Conservation (phyloP, 805 yeast genomes). For the Cyberlindnera saturnus region DNA sequence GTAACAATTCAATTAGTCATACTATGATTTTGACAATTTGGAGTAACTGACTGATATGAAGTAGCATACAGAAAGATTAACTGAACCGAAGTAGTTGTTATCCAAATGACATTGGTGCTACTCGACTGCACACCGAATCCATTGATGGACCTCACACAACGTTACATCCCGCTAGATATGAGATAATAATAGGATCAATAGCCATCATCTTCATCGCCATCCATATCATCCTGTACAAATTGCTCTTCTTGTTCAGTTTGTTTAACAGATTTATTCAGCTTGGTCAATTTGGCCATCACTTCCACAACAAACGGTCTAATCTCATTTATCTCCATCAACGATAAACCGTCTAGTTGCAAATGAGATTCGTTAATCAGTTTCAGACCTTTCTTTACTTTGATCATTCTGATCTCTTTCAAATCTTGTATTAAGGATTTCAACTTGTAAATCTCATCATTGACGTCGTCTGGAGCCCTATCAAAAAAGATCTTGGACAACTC, state of each 20-base stretch:
- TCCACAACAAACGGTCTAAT: constrained; percentile 73
- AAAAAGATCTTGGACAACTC: constrained; percentile 70
- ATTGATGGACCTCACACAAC: too few relatives aligned
- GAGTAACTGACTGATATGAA: too few relatives aligned
- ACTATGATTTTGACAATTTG: too few relatives aligned
- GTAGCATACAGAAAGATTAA: too few relatives aligned
- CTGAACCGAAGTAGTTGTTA: too few relatives aligned
- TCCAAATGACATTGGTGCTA: too few relatives aligned
- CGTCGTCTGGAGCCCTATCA: constrained; percentile 67
- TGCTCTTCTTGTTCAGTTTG: constrained; percentile 7
- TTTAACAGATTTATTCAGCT: constrained; percentile 36
- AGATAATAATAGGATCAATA: not conserved
- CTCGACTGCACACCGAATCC: too few relatives aligned
- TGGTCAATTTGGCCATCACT: constrained; percentile 74
- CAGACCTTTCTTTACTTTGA: constrained; percentile 78
- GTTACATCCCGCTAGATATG: not conserved
- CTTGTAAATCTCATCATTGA: constrained; percentile 65
- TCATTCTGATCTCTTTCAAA: constrained; percentile 72
- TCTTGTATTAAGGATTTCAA: constrained; percentile 73
- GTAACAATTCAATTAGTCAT: too few relatives aligned
- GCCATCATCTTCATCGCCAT: not conserved
- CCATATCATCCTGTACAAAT: constrained; percentile 3
- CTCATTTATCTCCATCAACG: constrained; percentile 82
- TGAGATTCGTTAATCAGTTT: constrained; percentile 74
- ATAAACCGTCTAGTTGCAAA: constrained; percentile 75